Base-by-base conservation (phyloP, 441 rosid species). In the Erysimum cheiri region DNA sequence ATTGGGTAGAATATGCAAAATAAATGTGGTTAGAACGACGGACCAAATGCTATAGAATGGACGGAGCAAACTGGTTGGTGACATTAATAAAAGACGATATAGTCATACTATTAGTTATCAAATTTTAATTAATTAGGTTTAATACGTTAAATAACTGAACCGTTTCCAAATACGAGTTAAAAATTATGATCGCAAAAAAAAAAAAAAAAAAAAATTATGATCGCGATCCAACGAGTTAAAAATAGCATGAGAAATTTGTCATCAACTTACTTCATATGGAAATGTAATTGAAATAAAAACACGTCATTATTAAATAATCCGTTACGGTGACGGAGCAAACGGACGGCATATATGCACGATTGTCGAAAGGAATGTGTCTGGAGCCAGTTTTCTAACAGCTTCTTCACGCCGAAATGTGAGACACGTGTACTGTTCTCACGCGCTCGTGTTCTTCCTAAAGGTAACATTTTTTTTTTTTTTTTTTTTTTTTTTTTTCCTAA, bases 361-460 rank as follows among this genome's bases (percentile, higher is more conserved):
- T 11, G 3, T 35, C 64, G 15, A 57, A 22, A 22, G 2, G 69
- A 70, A 54, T 49, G 13, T 74, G 63, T 33, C 41, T 67, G 56
- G 62, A 33, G 76, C 39, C 69, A 71, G 63, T 32, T 72, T 10
- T 22, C 46, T 56, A 28, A 47, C 76, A 47, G 44, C 75, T 43
- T 44, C 49, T 6, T 63, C 66, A 72, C 67, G 71, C 77, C 73
- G 62, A 59, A 67, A 43, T 33, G 33, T 12, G 63, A 17, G 72
- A 73, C 73, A 73, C 67, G 55, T 74, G 68, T 67, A 74, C 72
- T 67, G 40, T 67, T 74, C 63, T 60, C 59, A 74, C 69, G 78
- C 58, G 37, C 19, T 73, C 14, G 6, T 73, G 67, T 73, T 73
- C 77, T 65, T n/a, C n/a, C n/a, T n/a, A n/a, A n/a, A n/a, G n/a